Evolutionary conservation across 208 protist species (phyloP).

Genomic region (Wallacemonas rigidus): DNA sequence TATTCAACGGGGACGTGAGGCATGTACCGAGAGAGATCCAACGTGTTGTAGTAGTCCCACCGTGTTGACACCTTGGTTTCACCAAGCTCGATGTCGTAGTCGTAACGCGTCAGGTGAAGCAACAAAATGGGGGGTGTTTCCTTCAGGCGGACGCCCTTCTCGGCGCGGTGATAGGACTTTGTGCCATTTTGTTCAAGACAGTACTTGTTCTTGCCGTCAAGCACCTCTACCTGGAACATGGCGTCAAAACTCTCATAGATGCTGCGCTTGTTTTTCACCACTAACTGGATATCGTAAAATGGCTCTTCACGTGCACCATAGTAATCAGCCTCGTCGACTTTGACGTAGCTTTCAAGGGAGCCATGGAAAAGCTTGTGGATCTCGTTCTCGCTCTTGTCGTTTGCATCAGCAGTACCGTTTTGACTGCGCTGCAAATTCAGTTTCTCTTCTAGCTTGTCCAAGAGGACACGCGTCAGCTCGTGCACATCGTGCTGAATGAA

Average conservation of each 20-base stretch:
- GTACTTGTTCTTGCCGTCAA: slow-evolving; percentile 94
- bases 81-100: slow-evolving; percentile 83
- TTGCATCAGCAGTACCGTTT: slow-evolving; percentile 12
- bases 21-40: slow-evolving; percentile 88
- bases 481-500: slow-evolving; percentile 94
- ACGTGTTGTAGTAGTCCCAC: slow-evolving; percentile 83
- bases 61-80: slow-evolving; percentile 89
- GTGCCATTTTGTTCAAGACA: slow-evolving; percentile 80
- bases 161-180: slow-evolving; percentile 81
- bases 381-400: slow-evolving; percentile 46
- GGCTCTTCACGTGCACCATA: slow-evolving; percentile 74
- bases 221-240: slow-evolving; percentile 89
- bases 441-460: slow-evolving; percentile 87
- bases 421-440: slow-evolving; percentile 37
- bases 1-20: slow-evolving; percentile 53
- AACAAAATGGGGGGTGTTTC: slow-evolving; percentile 85
- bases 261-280: slow-evolving; percentile 85
- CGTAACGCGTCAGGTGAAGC: slow-evolving; percentile 90
- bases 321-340: slow-evolving; percentile 86
- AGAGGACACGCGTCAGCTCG: slow-evolving; percentile 83
- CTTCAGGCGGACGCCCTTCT: slow-evolving; percentile 86
- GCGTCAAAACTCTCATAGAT: slow-evolving; percentile 88
- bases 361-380: slow-evolving; percentile 82
- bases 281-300: slow-evolving; percentile 92
- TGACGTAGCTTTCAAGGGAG: slow-evolving; percentile 79